Evolutionary conservation across 495 filamentous ascomycete species (phyloP), one percentile per base, ranked within the genome.

Genomic region (Penicillium bovifimosum): DNA sequence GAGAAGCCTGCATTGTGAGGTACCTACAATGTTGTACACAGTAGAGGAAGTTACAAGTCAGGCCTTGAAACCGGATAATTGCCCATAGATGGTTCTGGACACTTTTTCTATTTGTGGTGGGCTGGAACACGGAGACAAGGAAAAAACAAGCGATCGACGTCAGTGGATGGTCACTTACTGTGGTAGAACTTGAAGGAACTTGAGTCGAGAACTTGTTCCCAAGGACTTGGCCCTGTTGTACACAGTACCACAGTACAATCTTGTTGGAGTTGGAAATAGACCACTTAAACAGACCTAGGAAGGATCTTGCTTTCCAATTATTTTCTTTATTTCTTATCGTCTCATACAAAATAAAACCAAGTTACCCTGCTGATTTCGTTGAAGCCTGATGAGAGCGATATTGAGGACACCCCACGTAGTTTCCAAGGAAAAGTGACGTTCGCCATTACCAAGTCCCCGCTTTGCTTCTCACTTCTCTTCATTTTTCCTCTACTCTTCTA

Each of bases 1-100:
- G 68, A 63, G 34, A 70, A 51, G 36, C 62, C 69, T 49, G 60
- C 66, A 27, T 45, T 76, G 44, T 73, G 24, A 45, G 42, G 6
- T 32, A 2, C 18, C 14, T 41, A 24, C 28, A 33, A 17, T 10
- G 17, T 41, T 20, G 17, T 38, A 38, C n/a, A n/a, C n/a, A n/a
- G n/a, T n/a, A n/a, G n/a, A n/a, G n/a, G n/a, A n/a, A n/a, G n/a
- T n/a, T n/a, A n/a, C n/a, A n/a, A n/a, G n/a, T n/a, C n/a, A n/a
- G n/a, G n/a, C n/a, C n/a, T n/a, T n/a, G n/a, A n/a, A n/a, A 24
- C 20, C 2, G 20, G 20, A 24, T 24, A 24, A 24, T 24, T 24
- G 20, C 20, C 20, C 4, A 24, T 24, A 24, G 20, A 24, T 24
- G 20, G 20, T 24, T 24, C 20, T 24, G 20, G 20, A 24, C 20